phyloP scores from a whole-genome alignment of 2,329 filamentous ascomycete genomes.

The Huntiella decipiens region DNA sequence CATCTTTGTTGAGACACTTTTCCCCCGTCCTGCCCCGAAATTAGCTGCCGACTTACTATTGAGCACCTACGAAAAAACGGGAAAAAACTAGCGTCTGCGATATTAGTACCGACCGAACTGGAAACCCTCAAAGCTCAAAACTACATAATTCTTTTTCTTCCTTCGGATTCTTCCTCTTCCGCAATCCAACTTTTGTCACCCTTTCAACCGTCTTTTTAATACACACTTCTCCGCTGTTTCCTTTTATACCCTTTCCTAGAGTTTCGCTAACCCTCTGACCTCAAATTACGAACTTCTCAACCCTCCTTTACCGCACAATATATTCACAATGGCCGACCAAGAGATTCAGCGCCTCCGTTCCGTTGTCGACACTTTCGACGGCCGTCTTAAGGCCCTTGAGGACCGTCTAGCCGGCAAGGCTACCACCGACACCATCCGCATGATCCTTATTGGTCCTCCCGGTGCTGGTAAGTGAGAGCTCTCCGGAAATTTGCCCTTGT shows the following conservation, averaged over 20 bases:
- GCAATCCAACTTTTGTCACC: background rate
- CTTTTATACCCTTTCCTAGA: too few species aligned
- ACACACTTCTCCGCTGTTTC: too few species aligned
- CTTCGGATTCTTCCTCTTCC: background rate
- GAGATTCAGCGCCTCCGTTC: conserved; percentile 71
- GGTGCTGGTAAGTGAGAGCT: conserved; percentile 58
- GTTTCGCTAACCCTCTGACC: too few species aligned
- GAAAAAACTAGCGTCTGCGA: too few species aligned
- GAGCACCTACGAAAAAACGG: too few species aligned
- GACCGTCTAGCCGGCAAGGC: conserved; percentile 41
- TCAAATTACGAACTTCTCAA: too few species aligned
- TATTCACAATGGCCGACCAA: conserved; percentile 63
- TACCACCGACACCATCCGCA: conserved; percentile 55
- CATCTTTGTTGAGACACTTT: too few species aligned
- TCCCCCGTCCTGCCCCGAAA: too few species aligned
- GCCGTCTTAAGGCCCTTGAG: conserved; percentile 73
- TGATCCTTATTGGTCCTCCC: conserved; percentile 94
- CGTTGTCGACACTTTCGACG: conserved; percentile 67
- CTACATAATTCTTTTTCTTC: conserved; percentile 3
- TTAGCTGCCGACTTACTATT: too few species aligned
- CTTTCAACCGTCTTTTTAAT: too few species aligned
- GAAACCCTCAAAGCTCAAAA: background rate
- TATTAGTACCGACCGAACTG: too few species aligned
- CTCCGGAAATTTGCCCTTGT: background rate
- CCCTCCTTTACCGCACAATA: conserved; percentile 1